Evolutionary conservation across 495 filamentous ascomycete species (phyloP), one percentile per base, ranked within the genome.

Genomic region (Talaromyces adpressus): DNA sequence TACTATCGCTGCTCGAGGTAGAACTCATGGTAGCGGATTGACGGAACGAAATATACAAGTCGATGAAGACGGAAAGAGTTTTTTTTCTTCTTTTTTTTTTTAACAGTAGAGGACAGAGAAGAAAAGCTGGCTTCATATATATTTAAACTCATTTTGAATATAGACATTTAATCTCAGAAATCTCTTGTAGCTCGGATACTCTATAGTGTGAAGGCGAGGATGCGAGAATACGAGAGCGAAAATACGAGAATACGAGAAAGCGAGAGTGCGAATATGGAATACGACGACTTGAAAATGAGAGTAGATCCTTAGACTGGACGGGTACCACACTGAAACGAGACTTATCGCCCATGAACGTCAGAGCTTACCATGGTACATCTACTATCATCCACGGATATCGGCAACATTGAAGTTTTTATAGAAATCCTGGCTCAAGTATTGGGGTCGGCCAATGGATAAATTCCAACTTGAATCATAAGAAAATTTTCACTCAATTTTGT

Each of bases 1-100:
- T 29, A 9, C 32, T 14, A 45, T 39, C 58, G 58, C 58, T 60
- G 53, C 53, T 56, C 7, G 53, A 25, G 53, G 25, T 57, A 57
- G 53, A 56, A 56, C 11, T 57, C 53, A 57, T 57, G 53, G 25
- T 57, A 30, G n/a, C 11, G 25, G 30, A 22, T 30, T 57, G 53
- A 32, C 25, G 18, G 18, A 57, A 30, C 16, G 25, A 56, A 27
- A 27, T 3, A 11, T 27, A 12, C 2, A 56, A 56, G 52, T 56
- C 9, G 52, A 25, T 56, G 29, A 56, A 27, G 20, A 11, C 4
- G 6, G 18, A 56, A n/a, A 29, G 23, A 56, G 32, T 3, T 16
- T 56, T 3, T n/a, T n/a, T n/a, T n/a, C n/a, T n/a, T n/a, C n/a
- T n/a, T n/a, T n/a, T n/a, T n/a, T n/a, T n/a, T n/a, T n/a, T n/a